Base-by-base conservation (phyloP, 2,329 filamentous ascomycete species). In the Diplodia seriata region DNA sequence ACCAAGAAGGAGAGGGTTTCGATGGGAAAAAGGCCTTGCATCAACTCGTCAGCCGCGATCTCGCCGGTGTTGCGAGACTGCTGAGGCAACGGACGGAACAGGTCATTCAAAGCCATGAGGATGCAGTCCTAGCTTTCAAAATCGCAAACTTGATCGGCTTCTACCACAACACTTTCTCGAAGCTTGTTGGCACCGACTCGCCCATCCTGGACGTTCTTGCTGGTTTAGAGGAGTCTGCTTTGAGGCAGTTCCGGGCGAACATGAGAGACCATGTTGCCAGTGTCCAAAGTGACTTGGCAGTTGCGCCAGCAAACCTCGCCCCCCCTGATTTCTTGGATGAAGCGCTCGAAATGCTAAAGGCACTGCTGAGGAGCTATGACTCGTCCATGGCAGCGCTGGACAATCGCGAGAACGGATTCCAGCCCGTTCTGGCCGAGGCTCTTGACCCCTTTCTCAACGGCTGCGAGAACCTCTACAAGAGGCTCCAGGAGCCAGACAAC, bases 71-170 rank as follows among this genome's bases (percentile, higher is more conserved):
- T 4, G 89, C 91, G 47, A 88, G 92, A 26, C 87, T 94, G n/a
- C 80, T 98, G n/a, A 89, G 91, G 31, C 94, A 97, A 77, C 87
- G 94, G 38, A 89, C 96, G 64, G 94, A 97, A 77, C 91, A 98
- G 74, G 91, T 97, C 23, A 90, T 98, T 18, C 93, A 97, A 73
- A 91, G 91, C 69, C 94, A 97, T 76, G 94, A 97, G 73, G 94
- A 98, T 69, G 90, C 90, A 0, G 92, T 96, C 23, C 83, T 93
- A 59, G 90, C 93, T 40, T 99, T 97, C 82, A 95, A 93, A 76
- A 88, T 98, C 50, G 90, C 92, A 12, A 97, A 97, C 73, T 83
- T 99, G 1, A 85, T 98, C 51, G 89, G 88, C 50, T 99, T 99
- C 80, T 99, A 99, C 80, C 89, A 88, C 36, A 85, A 88, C 70